Base-by-base conservation (phyloP, 805 yeast species). In the Ogataea saltuana region DNA sequence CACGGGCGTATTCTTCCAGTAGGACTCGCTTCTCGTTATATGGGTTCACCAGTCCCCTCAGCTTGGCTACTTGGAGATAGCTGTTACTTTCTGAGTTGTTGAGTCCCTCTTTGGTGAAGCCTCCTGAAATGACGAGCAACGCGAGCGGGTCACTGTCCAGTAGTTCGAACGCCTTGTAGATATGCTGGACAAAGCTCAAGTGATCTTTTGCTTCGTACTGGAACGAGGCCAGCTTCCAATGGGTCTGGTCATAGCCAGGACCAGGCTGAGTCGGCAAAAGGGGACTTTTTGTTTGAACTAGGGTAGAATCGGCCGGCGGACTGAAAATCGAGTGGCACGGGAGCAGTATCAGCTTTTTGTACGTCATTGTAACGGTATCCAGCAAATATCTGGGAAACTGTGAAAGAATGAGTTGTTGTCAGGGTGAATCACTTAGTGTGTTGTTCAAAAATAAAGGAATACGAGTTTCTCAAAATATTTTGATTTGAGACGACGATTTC, bases 1-100 rank as follows among this genome's bases (percentile, higher is more conserved):
- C 95, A 29, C 88, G 65, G 0, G 95, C 88, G 58, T 61, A 83
- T 51, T 84, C 90, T 55, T 87, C 96, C 1, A 80, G 64, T 5
- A 68, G 47, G 0, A 83, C 61, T 35, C 68, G 35, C 37, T 53
- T 17, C 4, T 19, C 28, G 27, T 45, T 20, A 16, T 34, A 35
- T 23, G 29, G n/a, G 17, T 22, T 33, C 29, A 42, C 49, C 44
- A 48, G 37, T 8, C 60, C 67, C 37, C 78, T 50, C 11, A 62
- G 56, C 26, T 54, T 30, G 1, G 78, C 74, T 16, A 81, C 64
- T 12, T 69, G 54, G 41, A 67, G 71, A 58, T 84, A 86, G 9
- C 85, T 76, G 42, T 63, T 66, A 1, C 95, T 10, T 85, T 81
- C 31, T 73, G 65, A 10, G 71, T 75, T 4, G 80, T 48, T 81